Evolutionary conservation across 129 eudicot genomes (phyloP).

Genomic region (Flaveria robusta): DNA sequence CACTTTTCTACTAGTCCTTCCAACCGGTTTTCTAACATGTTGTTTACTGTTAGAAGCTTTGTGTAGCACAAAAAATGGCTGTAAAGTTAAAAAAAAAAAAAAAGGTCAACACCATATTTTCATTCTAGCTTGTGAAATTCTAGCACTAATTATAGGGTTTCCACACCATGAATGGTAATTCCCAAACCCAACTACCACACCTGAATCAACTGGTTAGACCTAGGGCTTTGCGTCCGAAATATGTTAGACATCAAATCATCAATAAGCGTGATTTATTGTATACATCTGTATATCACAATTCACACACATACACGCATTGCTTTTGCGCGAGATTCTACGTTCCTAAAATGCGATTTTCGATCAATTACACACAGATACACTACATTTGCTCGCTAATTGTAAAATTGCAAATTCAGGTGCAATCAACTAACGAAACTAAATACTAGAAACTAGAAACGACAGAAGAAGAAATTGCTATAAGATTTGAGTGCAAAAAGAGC

Average conservation of each 20-base stretch:
- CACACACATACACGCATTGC: not conserved
- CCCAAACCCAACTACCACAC: not conserved
- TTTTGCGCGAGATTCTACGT: not conserved
- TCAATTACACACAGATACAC: constrained; percentile 12
- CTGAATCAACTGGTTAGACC: not conserved
- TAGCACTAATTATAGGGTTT: not conserved
- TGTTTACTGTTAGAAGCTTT: constrained; percentile 46
- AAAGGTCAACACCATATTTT: not conserved
- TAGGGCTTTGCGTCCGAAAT: not conserved
- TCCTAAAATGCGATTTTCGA: not conserved
- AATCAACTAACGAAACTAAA: not conserved
- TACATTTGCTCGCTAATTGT: not conserved
- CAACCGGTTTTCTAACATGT: constrained; percentile 34
- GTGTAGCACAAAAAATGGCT: constrained; percentile 88
- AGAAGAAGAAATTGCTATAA: constrained; percentile 3
- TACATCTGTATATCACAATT: not conserved
- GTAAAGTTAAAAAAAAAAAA: not conserved
- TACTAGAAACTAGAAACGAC: not conserved
- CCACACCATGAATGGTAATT: not conserved
- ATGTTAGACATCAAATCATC: not conserved
- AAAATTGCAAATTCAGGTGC: not conserved
- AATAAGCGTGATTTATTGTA: not conserved
- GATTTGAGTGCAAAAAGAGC: not conserved
- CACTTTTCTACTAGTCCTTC: constrained; percentile 47
- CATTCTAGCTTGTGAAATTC: not conserved